Base-by-base conservation (phyloP, 176 grass and related monocot species). In the Lolium perenne region DNA sequence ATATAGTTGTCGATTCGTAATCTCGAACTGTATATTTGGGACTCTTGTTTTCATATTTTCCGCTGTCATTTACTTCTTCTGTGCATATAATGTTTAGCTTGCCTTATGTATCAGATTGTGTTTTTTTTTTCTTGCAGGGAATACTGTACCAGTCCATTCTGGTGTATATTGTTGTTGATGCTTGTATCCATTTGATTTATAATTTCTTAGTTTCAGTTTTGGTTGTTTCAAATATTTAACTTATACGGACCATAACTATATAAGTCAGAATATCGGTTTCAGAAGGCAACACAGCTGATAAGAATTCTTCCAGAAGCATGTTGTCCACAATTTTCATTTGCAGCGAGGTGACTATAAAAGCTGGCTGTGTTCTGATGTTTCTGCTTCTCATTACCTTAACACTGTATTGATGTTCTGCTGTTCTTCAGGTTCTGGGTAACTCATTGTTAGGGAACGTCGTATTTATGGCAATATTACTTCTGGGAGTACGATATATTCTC, bases 201-300 rank as follows among this genome's bases (percentile, higher is more conserved):
- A 54, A 25, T 13, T 23, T 11, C 50, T 68, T 65, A 35, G 11
- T 11, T 75, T 74, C 26, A 14, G 38, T 77, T 86, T 50, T 80
- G 41, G 21, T 87, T 84, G 23, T 75, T 59, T 63, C 21, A 15
- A 35, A 38, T 72, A 75, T 85, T 51, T 43, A 70, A 77, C 46
- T 84, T 87, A 57, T 43, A 64, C 4, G 78, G 0, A 58, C 76
- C 90, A 82, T 95, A 88, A 98, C 88, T 92, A 91, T 89, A 56
- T 48, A 84, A 97, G 91, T 83, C 88, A 94, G 89, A 78, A 85
- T 92, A 91, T 98, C 81, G 69, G 91, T 98, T 83, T 84, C 86
- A 54, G 87, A 81, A 85, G 82, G 49, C 57, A 90, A 82, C 85
- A 84, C 47, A 85, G 70, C 38, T 82, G 84, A 88, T 79, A 81